phyloP scores from a whole-genome alignment of 805 yeast species.

The Teunomyces stri region DNA sequence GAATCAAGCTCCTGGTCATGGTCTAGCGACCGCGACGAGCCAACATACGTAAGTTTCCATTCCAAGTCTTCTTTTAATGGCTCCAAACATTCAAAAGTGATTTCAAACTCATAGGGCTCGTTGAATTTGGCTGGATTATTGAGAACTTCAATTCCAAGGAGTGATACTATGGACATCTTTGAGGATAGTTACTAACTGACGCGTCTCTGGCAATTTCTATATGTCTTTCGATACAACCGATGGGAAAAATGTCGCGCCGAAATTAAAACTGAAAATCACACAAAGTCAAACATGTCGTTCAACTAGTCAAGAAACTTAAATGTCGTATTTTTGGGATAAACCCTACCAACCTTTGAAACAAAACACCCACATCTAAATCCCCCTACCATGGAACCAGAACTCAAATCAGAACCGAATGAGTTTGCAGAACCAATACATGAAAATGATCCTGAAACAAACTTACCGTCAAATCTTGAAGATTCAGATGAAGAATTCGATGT shows the following conservation, averaged over 20 bases:
- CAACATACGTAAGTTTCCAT: conserved; percentile 97
- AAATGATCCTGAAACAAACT: conserved; percentile 2
- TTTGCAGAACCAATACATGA: not conserved
- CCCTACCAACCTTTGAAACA: not conserved
- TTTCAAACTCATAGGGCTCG: conserved; percentile 93
- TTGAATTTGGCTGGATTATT: conserved; percentile 94
- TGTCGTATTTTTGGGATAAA: not conserved
- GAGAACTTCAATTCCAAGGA: conserved; percentile 85
- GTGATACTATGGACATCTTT: conserved; percentile 86
- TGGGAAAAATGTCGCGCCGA: not conserved
- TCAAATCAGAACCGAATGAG: not conserved
- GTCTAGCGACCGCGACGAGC: conserved; percentile 89
- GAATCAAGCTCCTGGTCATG: conserved; percentile 98
- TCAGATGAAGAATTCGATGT: conserved; percentile 6
- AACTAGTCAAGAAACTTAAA: not conserved
- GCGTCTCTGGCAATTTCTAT: not conserved
- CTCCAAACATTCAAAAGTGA: conserved; percentile 95
- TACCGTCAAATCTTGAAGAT: conserved; percentile 7
- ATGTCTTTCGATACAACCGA: not conserved
- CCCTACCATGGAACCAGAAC: not conserved
- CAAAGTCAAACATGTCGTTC: not conserved
- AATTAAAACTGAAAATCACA: not conserved
- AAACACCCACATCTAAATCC: not conserved
- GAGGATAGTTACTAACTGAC: not conserved
- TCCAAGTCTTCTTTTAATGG: conserved; percentile 89